Conservation (phyloP, 2,329 filamentous ascomycete genomes). For the Colletotrichum chlorophyti region DNA sequence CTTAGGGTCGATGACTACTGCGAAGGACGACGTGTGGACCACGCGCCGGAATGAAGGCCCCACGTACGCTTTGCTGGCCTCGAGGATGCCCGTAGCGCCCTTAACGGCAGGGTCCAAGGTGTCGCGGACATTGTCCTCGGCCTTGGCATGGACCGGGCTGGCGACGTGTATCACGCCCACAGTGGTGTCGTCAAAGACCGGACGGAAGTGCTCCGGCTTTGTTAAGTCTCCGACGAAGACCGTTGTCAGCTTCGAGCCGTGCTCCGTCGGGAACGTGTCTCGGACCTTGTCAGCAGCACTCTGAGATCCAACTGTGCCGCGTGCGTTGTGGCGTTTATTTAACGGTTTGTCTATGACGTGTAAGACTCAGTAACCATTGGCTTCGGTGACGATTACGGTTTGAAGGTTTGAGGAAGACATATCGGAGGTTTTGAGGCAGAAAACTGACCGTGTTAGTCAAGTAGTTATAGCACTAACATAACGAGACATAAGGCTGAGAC, state of each 20-base stretch:
- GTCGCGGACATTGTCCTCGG: not conserved
- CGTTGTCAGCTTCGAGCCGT: constrained; percentile 7
- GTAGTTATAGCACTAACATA: not conserved
- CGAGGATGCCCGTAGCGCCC: constrained; percentile 45
- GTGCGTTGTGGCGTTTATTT: constrained; percentile 34
- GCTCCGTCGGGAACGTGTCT: not conserved
- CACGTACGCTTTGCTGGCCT: constrained; percentile 32
- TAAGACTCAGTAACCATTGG: constrained; percentile 39
- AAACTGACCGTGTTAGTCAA: not conserved
- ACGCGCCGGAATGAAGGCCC: constrained; percentile 42
- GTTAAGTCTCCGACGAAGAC: constrained; percentile 32
- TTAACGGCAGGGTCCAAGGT: constrained; percentile 37
- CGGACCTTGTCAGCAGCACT: constrained; percentile 16
- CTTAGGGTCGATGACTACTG: constrained; percentile 21
- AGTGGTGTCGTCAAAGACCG: constrained; percentile 20
- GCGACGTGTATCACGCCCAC: not conserved
- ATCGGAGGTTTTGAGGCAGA: not conserved
- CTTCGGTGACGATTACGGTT: constrained; percentile 34
- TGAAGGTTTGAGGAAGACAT: not conserved
- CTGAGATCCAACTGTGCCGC: constrained; percentile 36
- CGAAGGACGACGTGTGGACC: constrained; percentile 48
- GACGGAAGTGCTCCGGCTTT: constrained; percentile 44
- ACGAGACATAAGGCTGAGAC: not conserved
- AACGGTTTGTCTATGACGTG: constrained; percentile 34
- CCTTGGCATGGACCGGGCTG: not conserved